phyloP scores from a whole-genome alignment of 768 basidiomycete genomes.

The Crepidotus variabilis region DNA sequence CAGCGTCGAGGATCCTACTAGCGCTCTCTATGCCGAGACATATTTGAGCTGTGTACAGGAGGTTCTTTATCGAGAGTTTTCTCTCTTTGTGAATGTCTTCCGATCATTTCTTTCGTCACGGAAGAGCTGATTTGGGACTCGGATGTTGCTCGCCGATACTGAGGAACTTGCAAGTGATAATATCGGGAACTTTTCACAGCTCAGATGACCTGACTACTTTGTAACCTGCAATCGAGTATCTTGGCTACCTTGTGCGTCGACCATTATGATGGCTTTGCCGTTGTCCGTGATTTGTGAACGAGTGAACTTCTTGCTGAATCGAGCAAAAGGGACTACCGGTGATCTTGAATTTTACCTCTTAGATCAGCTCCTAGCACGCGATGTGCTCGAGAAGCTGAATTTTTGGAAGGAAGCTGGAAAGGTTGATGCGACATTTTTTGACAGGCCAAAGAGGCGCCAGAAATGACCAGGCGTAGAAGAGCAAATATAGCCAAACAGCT shows the following conservation, averaged over 20 bases:
- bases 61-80: too few species aligned
- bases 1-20: not conserved
- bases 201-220: not conserved
- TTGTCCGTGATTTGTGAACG: not conserved
- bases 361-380: not conserved
- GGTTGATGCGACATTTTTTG: not conserved
- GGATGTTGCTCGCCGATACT: not conserved
- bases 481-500: not conserved
- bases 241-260: too few species aligned
- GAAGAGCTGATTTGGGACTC: too few species aligned
- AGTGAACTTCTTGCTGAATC: not conserved
- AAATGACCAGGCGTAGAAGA: not conserved
- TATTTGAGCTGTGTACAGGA: too few species aligned
- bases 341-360: not conserved
- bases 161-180: not conserved
- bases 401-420: not conserved
- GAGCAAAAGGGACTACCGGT: not conserved
- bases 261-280: not conserved
- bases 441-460: not conserved
- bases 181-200: not conserved
- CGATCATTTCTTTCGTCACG: too few species aligned
- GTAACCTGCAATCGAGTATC: too few species aligned
- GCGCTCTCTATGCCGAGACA: not conserved
- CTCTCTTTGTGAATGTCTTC: too few species aligned
- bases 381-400: not conserved